Evolutionary conservation across 2,329 filamentous ascomycete species (phyloP).

Genomic region (Neofusicoccum parvum): DNA sequence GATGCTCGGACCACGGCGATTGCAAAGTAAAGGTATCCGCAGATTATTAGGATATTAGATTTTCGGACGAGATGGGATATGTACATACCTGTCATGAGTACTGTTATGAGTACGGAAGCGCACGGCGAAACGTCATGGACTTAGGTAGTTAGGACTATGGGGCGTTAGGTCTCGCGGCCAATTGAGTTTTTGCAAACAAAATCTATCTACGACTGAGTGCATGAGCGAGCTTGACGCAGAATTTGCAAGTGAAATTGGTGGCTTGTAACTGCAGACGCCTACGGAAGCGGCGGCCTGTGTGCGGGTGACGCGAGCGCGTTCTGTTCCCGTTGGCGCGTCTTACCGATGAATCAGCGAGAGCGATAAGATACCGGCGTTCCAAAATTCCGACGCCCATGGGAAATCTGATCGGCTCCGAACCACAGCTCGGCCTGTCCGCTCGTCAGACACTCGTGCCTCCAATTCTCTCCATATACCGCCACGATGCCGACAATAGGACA

Average conservation of each 20-base stretch:
- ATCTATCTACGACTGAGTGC: neutral
- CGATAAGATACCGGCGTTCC: slow-evolving; percentile 20
- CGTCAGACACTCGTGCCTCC: neutral
- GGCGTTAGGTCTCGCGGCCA: slow-evolving; percentile 16
- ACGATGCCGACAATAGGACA: slow-evolving; percentile 61
- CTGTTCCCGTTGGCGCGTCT: neutral
- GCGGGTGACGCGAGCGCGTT: neutral
- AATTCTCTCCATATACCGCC: slow-evolving; percentile 11
- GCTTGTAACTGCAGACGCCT: neutral
- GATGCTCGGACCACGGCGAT: neutral
- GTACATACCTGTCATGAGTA: slow-evolving; percentile 20
- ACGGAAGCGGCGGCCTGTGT: neutral
- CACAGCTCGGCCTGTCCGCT: neutral
- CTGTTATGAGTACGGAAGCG: slow-evolving; percentile 19
- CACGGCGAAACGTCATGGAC: slow-evolving; percentile 20
- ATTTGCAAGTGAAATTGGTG: neutral
- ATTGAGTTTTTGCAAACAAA: slow-evolving; percentile 1
- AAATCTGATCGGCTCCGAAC: slow-evolving; percentile 18
- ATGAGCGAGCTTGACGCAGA: too few relatives aligned
- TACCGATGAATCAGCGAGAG: slow-evolving; percentile 7
- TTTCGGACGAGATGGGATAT: slow-evolving; percentile 1
- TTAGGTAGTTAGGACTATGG: slow-evolving; percentile 16
- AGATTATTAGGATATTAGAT: neutral
- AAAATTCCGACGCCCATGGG: slow-evolving; percentile 16
- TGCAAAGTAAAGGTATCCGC: neutral